Evolutionary conservation across 495 filamentous ascomycete genomes (phyloP).

Genomic region (Tetracladium marchalianum): DNA sequence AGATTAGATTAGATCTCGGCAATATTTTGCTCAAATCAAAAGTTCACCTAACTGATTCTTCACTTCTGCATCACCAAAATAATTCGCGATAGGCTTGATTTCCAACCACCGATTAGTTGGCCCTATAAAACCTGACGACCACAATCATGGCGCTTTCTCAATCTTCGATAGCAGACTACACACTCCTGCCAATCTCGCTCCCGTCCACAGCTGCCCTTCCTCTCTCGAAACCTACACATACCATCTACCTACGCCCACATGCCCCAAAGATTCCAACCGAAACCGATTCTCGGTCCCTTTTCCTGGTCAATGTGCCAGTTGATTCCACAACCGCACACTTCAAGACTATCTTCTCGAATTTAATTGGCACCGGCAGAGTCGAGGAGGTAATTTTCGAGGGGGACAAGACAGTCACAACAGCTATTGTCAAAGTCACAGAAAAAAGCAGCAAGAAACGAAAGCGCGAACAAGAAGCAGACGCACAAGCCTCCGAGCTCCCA

Average conservation of each 20-base stretch:
- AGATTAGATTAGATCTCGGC: slow-evolving; percentile 17
- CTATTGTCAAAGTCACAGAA: slow-evolving; percentile 11
- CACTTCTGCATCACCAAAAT: background rate
- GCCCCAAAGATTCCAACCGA: slow-evolving; percentile 64
- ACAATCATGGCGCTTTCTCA: background rate
- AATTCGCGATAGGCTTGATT: background rate
- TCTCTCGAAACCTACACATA: slow-evolving; percentile 47
- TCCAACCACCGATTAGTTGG: background rate
- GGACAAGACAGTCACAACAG: slow-evolving; percentile 22
- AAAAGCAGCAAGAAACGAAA: slow-evolving; percentile 58
- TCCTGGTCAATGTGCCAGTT: slow-evolving; percentile 77
- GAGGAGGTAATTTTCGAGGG: slow-evolving; percentile 66
- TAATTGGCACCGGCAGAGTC: slow-evolving; percentile 65
- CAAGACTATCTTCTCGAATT: slow-evolving; percentile 56
- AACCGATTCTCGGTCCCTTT: slow-evolving; percentile 66
- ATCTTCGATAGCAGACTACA: slow-evolving; percentile 32
- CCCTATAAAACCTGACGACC: background rate
- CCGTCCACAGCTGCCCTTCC: slow-evolving; percentile 51
- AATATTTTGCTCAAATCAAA: slow-evolving; percentile 10
- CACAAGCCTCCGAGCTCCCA: slow-evolving; percentile 47
- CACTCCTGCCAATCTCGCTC: slow-evolving; percentile 45
- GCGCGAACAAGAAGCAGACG: slow-evolving; percentile 39
- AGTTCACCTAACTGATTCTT: background rate
- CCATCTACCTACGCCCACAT: slow-evolving; percentile 78
- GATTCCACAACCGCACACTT: slow-evolving; percentile 74